Evolutionary conservation across 2,329 filamentous ascomycete species (phyloP).

Genomic region (Apiospora phragmitis): DNA sequence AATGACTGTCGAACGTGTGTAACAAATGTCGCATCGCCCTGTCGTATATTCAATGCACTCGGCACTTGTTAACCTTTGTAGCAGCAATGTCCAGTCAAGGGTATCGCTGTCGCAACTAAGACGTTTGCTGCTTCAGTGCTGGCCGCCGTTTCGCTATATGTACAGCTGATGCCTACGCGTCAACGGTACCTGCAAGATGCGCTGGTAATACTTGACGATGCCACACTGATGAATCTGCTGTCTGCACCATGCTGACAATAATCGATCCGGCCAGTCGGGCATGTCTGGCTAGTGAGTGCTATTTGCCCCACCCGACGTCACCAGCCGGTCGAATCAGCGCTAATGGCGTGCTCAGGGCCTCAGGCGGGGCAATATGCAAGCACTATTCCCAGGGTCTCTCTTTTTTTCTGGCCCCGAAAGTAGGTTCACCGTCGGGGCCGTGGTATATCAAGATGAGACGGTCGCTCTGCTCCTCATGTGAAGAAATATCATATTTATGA

Average conservation of each 20-base stretch:
- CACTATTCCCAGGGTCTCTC: slow-evolving; percentile 1
- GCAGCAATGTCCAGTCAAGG: background rate
- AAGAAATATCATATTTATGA: background rate
- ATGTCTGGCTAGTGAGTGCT: background rate
- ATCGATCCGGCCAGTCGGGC: background rate
- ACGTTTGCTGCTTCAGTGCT: background rate
- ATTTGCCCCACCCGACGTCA: slow-evolving; percentile 3
- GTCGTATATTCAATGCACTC: background rate
- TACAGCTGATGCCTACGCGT: background rate
- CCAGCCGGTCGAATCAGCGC: background rate
- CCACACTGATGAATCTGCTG: background rate
- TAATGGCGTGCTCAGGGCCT: slow-evolving; percentile 6
- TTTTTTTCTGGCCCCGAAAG: background rate
- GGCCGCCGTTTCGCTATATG: background rate
- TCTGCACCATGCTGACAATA: background rate
- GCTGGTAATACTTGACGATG: background rate
- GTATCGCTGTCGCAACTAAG: background rate
- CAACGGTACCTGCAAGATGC: background rate
- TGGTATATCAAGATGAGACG: background rate
- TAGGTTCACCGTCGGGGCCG: background rate
- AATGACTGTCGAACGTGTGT: background rate
- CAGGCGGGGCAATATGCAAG: slow-evolving; percentile 8
- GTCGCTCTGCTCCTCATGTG: background rate
- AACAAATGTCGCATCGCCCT: background rate
- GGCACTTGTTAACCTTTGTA: background rate